Evolutionary conservation across 1,284 basidiomycete species (phyloP).

Genomic region (Thelephora terrestris): DNA sequence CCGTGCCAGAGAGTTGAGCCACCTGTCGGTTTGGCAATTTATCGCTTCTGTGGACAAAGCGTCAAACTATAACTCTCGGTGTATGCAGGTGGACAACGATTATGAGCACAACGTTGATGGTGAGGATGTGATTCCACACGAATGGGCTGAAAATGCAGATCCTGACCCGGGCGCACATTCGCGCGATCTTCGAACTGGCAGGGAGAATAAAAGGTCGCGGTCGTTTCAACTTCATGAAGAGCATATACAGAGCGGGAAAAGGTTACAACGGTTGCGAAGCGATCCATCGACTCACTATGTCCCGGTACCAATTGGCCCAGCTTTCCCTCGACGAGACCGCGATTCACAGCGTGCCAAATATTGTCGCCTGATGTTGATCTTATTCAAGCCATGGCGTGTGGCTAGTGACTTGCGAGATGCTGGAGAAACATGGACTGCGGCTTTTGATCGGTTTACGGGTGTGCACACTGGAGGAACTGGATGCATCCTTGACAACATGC

Average conservation of each 20-base stretch:
- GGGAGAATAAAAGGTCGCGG: too few relatives aligned
- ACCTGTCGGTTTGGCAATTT: constrained; percentile 24
- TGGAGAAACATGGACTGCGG: constrained; percentile 15
- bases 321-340: constrained; percentile 18
- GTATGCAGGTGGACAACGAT: not conserved
- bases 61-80: not conserved
- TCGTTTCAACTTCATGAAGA: not conserved
- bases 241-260: constrained; percentile 11
- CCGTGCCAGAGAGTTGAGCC: constrained; percentile 2
- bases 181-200: too few relatives aligned
- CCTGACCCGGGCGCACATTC: too few relatives aligned
- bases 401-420: constrained; percentile 14
- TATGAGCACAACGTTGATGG: constrained; percentile 1
- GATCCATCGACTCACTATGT: constrained; percentile 6
- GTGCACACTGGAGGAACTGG: constrained; percentile 3
- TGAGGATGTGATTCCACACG: too few relatives aligned
- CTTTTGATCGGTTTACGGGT: constrained; percentile 11
- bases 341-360: not conserved
- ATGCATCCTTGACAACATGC: constrained; percentile 27
- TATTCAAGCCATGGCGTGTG: constrained; percentile 13
- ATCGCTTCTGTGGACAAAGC: constrained; percentile 16
- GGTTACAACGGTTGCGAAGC: constrained; percentile 4
- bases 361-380: constrained; percentile 6
- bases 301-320: constrained; percentile 20
- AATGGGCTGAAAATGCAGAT: too few relatives aligned